Evolutionary conservation across 2,329 filamentous ascomycete species (phyloP).

Genomic region (Epicoccum sorghinum): DNA sequence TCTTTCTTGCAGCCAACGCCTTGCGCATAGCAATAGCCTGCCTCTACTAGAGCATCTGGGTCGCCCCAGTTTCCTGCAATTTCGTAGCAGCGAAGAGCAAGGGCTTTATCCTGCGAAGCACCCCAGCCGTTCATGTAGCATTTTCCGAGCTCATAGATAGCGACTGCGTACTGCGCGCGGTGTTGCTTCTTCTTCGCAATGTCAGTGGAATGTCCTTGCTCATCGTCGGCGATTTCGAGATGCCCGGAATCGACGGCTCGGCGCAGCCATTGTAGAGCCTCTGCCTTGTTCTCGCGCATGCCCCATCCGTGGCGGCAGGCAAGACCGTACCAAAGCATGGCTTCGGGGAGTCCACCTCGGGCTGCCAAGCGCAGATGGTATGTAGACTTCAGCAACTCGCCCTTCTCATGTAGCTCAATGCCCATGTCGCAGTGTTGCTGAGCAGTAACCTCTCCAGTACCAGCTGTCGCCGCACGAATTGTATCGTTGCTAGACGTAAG

Average conservation of each 20-base stretch:
- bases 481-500: conserved; percentile 53
- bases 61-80: conserved; percentile 97
- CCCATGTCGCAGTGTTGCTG: conserved; percentile 92
- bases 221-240: conserved; percentile 82
- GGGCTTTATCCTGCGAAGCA: conserved; percentile 85
- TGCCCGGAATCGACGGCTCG: conserved; percentile 87
- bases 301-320: conserved; percentile 98
- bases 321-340: conserved; percentile 93
- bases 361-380: conserved; percentile 94
- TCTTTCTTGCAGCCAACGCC: conserved; percentile 95
- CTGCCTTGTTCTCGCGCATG: conserved; percentile 87
- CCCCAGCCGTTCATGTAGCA: conserved; percentile 99
- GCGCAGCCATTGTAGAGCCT: conserved; percentile 90
- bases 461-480: conserved; percentile 50
- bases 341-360: conserved; percentile 82
- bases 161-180: conserved; percentile 91
- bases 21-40: conserved; percentile 94
- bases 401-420: conserved; percentile 86
- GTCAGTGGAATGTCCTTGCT: conserved; percentile 68
- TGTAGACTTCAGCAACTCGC: conserved; percentile 88
- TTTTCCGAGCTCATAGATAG: conserved; percentile 94
- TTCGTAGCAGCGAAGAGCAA: conserved; percentile 92
- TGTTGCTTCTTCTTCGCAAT: conserved; percentile 77
- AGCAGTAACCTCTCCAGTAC: conserved; percentile 69
- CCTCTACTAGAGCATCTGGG: conserved; percentile 89